Conservation (phyloP, 495 filamentous ascomycete species). For the Daldinia bambusicola region DNA sequence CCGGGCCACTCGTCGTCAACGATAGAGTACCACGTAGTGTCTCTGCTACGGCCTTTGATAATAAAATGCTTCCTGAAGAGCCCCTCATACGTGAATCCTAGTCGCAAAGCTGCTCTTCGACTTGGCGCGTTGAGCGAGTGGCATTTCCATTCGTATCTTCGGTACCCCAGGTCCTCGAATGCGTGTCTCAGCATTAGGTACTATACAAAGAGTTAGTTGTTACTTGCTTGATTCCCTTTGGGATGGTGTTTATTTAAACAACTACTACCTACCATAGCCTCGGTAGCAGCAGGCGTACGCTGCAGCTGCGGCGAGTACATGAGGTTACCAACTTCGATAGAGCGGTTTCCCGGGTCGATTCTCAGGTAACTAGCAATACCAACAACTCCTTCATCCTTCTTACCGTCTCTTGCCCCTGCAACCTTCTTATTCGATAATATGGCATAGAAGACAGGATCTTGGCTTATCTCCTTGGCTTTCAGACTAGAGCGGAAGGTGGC, state of each 20-base stretch:
- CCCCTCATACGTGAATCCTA: conserved; percentile 66
- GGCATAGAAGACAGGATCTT: conserved; percentile 56
- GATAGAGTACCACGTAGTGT: conserved; percentile 67
- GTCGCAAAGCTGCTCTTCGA: conserved; percentile 59
- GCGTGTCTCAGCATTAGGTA: conserved; percentile 59
- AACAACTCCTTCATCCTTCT: conserved; percentile 44
- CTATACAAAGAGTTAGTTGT: not conserved
- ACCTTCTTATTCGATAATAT: conserved; percentile 49
- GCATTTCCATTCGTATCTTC: conserved; percentile 69
- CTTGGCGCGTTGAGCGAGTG: conserved; percentile 61
- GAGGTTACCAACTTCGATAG: conserved; percentile 63
- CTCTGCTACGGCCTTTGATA: conserved; percentile 63
- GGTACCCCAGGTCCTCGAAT: conserved; percentile 63
- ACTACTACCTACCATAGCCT: conserved; percentile 48
- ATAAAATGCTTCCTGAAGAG: conserved; percentile 67
- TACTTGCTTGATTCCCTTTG: no score
- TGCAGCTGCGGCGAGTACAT: conserved; percentile 59
- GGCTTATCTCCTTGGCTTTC: conserved; percentile 41
- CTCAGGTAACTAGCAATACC: conserved; percentile 58
- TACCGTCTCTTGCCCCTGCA: not conserved
- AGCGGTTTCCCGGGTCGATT: conserved; percentile 53
- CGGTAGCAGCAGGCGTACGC: conserved; percentile 61
- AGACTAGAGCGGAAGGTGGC: conserved; percentile 49
- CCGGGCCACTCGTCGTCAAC: conserved; percentile 61
- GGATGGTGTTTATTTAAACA: not conserved